These are phyloP conservation scores for Vaccinium darrowii DNA, from an alignment of 148 eudicot species.

Conservation along the genomic window DNA sequence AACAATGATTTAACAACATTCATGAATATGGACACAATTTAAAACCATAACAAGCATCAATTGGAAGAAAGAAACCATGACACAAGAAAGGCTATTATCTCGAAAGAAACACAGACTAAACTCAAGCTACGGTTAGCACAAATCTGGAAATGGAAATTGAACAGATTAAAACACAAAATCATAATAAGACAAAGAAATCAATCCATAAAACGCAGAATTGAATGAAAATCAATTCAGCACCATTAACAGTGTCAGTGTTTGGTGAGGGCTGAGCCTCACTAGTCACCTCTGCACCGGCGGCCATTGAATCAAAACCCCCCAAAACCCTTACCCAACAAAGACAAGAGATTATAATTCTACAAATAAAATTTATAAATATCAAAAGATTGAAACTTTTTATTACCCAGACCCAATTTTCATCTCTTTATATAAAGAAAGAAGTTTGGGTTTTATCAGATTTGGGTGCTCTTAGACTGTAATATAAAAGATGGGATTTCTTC, in stretches of 20 bases:
- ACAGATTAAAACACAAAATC: background rate
- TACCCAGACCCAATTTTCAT: conserved; percentile 7
- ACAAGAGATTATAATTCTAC: conserved; percentile 6
- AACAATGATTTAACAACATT: background rate
- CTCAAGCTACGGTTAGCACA: background rate
- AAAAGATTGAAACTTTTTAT: background rate
- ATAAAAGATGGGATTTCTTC: conserved; percentile 3
- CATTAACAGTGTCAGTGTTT: conserved; percentile 6
- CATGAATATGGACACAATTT: background rate
- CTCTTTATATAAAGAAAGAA: conserved; percentile 13
- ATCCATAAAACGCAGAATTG: conserved; percentile 25
- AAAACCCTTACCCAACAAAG: conserved; percentile 6
- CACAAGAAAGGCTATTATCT: background rate
- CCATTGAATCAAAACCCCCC: conserved; percentile 40
- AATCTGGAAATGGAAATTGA: background rate
- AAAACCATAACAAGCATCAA: conserved; percentile 10
- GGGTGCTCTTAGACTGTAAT: conserved; percentile 8
- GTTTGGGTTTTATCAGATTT: conserved; percentile 18
- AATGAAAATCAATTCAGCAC: background rate
- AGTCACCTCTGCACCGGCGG: conserved; percentile 34
- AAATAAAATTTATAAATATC: background rate
- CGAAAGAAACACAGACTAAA: background rate
- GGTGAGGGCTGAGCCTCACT: conserved; percentile 50
- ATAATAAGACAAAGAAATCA: conserved; percentile 8
- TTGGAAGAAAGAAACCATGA: background rate